Base-by-base conservation (phyloP, 495 filamentous ascomycete genomes). In the Coniosporium apollinis region DNA sequence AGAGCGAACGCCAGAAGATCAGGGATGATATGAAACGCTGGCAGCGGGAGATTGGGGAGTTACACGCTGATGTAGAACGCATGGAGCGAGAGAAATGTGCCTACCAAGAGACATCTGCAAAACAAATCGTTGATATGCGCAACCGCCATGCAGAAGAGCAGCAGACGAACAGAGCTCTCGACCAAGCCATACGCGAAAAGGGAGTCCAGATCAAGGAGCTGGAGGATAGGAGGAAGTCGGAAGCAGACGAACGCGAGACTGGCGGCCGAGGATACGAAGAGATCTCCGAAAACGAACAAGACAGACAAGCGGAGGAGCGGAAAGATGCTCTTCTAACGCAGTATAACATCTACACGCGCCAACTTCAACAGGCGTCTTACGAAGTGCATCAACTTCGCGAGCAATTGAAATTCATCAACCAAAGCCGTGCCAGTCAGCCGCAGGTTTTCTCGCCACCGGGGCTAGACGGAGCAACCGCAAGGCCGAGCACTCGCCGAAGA, bases 161-260 rank as follows among this genome's bases (percentile, higher is more conserved):
- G 20, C 43, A 52, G 4, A 52, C 55, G 13, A 66, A 74, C 53
- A 75, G 68, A 37, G 43, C 46, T 8, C 58, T 78, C 24, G 73
- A 79, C 35, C 72, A 78, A 32, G 65, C 69, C 33, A 70, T 76
- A 21, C 67, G 70, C 40, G 62, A 71, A 24, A 73, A 65, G 39
- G 71, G 69, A 19, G 62, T 61, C 11, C 64, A 67, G 20, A 66
- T 77, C 47, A 77, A 78, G 56, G 59, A 63, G 30, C 58, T 78
- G 2, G 74, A 79, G 43, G 70, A 74, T 17, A 64, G 70, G 32
- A 57, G 64, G 33, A 55, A 56, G 19, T 39, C 59, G 11, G 58
- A 62, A 11, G 65, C 58, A 8, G 59, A 51, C 1, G 65, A 67
- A 28, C 63, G 57, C 19, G 66, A 65, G 25, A 61, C 62, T 41